phyloP scores from a whole-genome alignment of 164 flowering plant species.

The Vitis rupestris region DNA sequence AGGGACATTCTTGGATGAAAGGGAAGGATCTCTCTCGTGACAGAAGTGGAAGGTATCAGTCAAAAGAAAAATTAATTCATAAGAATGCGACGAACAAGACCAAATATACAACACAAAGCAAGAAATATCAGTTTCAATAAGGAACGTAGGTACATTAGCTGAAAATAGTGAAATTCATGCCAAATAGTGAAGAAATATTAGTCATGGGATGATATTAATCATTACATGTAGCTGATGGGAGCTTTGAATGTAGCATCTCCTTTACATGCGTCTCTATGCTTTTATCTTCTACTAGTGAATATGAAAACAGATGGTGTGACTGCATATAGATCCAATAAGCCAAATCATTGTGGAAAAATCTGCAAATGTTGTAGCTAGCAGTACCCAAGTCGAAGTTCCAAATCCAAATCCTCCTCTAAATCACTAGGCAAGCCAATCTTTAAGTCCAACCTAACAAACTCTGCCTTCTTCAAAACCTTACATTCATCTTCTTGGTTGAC shows the following conservation, averaged over 20 bases:
- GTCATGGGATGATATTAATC: not conserved
- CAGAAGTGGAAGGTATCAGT: not conserved
- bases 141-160: no score
- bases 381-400: constrained; percentile 70
- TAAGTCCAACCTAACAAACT: constrained; percentile 38
- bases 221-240: not conserved
- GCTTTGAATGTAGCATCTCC: not conserved
- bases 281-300: not conserved
- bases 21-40: not conserved
- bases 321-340: no score
- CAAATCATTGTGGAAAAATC: no score
- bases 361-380: constrained; percentile 8
- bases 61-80: no score
- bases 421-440: constrained; percentile 38
- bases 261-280: not conserved
- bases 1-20: not conserved
- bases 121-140: no score
- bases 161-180: not conserved
- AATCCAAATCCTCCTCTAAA: constrained; percentile 44
- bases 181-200: not conserved
- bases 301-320: no score
- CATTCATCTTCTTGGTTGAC: constrained; percentile 6
- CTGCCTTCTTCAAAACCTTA: constrained; percentile 22
- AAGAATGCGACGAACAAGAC: no score
- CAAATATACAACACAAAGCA: no score